phyloP scores from a whole-genome alignment of 108 stramenopile species.

The Nitzschia inconspicua region DNA sequence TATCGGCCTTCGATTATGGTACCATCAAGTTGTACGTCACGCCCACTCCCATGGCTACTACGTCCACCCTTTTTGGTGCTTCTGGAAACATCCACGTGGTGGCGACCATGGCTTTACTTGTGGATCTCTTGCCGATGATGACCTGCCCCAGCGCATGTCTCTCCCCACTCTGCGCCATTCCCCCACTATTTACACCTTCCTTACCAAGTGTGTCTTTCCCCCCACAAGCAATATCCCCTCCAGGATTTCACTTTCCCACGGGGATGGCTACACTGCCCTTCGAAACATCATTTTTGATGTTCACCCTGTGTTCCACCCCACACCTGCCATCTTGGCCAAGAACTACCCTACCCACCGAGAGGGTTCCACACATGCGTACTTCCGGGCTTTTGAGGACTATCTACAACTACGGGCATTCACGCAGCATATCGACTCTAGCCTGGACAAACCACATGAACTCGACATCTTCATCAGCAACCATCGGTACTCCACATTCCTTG shows the following conservation, averaged over 20 bases:
- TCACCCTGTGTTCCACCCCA: not conserved
- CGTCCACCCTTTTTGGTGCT: slow-evolving; percentile 1
- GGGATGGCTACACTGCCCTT: not conserved
- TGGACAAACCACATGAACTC: not conserved
- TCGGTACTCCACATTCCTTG: not conserved
- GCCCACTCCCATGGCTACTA: too few species aligned
- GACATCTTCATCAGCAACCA: slow-evolving; percentile 2
- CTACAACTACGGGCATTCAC: slow-evolving; percentile 1
- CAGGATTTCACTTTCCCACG: not conserved
- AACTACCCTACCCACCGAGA: not conserved
- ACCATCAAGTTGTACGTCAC: too few species aligned
- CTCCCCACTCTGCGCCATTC: not conserved
- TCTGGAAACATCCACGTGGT: too few species aligned
- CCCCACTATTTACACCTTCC: not conserved
- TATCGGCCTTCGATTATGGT: too few species aligned
- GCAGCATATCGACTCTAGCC: not conserved
- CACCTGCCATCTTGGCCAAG: not conserved
- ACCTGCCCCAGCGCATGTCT: too few species aligned
- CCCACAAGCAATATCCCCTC: too few species aligned
- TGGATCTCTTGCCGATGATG: too few species aligned
- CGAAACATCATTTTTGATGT: not conserved
- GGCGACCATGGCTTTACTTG: too few species aligned
- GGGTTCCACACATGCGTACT: not conserved
- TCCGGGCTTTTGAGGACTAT: not conserved
- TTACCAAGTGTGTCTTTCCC: not conserved